Evolutionary conservation across 2,329 filamentous ascomycete genomes (phyloP).

Genomic region (Madurella mycetomatis): DNA sequence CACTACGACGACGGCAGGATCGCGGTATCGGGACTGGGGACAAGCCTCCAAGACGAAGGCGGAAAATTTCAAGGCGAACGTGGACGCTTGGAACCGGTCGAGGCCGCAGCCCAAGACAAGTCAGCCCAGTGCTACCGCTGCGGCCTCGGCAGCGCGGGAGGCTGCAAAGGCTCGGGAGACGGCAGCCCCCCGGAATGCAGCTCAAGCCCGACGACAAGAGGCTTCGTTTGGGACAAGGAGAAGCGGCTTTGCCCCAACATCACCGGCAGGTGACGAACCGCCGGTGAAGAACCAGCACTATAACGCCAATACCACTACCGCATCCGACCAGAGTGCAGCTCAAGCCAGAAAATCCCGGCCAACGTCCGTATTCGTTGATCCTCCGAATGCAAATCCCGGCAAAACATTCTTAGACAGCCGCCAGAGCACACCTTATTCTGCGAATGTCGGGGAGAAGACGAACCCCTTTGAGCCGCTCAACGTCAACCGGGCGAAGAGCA

Average conservation of each 20-base stretch:
- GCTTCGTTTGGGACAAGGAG: constrained; percentile 51
- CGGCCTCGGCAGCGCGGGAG: constrained; percentile 37
- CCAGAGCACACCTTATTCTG: constrained; percentile 55
- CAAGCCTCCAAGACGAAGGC: constrained; percentile 15
- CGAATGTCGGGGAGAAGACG: constrained; percentile 54
- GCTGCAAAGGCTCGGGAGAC: constrained; percentile 26
- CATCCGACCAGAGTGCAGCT: constrained; percentile 26
- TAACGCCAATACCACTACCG: constrained; percentile 30
- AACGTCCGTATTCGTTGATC: constrained; percentile 33
- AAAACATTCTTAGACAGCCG: constrained; percentile 44
- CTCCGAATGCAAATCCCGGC: constrained; percentile 41
- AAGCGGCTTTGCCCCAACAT: constrained; percentile 47
- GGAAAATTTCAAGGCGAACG: constrained; percentile 15
- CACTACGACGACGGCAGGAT: constrained; percentile 19
- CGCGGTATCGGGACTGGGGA: constrained; percentile 26
- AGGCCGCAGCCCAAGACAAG: constrained; percentile 16
- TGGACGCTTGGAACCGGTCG: constrained; percentile 25
- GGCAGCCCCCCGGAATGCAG: constrained; percentile 46
- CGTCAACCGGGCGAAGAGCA: constrained; percentile 44
- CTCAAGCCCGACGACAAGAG: constrained; percentile 50
- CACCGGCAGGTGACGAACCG: constrained; percentile 50
- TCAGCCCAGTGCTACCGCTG: constrained; percentile 31
- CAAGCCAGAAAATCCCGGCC: constrained; percentile 14
- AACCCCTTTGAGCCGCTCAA: constrained; percentile 49
- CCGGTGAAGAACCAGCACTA: constrained; percentile 49